phyloP scores from a whole-genome alignment of 495 filamentous ascomycete species.

The Diplogelasinospora grovesii region DNA sequence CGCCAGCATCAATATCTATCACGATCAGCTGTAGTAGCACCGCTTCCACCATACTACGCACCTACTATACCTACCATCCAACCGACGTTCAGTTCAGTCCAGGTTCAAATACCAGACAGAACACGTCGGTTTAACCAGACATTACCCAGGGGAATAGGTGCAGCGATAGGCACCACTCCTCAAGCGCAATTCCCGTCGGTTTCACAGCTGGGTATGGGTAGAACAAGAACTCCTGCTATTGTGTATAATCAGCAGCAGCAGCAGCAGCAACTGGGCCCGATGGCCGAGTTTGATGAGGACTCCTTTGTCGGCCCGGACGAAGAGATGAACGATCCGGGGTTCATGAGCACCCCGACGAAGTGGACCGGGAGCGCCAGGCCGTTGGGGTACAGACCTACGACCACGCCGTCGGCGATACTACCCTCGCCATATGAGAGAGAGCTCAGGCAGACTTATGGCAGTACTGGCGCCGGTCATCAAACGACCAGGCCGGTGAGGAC shows the following conservation, averaged over 20 bases:
- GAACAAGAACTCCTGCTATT: too few relatives aligned
- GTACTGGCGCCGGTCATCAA: not conserved
- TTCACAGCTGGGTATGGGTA: too few relatives aligned
- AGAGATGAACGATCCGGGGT: constrained; percentile 16
- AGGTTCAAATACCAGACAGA: too few relatives aligned
- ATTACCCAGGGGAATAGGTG: too few relatives aligned
- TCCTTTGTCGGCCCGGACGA: constrained; percentile 8
- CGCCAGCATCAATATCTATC: constrained; percentile 6
- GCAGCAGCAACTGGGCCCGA: constrained; percentile 18
- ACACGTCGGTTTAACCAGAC: too few relatives aligned
- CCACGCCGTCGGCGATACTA: constrained; percentile 25
- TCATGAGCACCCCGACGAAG: constrained; percentile 28
- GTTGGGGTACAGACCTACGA: constrained; percentile 16
- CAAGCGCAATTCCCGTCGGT: too few relatives aligned
- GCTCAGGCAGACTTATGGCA: constrained; percentile 16
- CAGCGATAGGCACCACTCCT: too few relatives aligned
- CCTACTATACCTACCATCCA: too few relatives aligned
- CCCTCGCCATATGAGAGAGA: constrained; percentile 23
- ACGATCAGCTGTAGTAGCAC: too few relatives aligned
- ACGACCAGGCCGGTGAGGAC: constrained; percentile 10
- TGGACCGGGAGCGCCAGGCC: constrained; percentile 15
- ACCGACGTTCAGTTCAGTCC: too few relatives aligned
- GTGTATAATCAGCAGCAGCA: too few relatives aligned
- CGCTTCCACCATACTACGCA: too few relatives aligned
- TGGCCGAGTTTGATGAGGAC: constrained; percentile 22